Conservation (phyloP, 2,329 filamentous ascomycete genomes). For the Penicillium sp. region DNA sequence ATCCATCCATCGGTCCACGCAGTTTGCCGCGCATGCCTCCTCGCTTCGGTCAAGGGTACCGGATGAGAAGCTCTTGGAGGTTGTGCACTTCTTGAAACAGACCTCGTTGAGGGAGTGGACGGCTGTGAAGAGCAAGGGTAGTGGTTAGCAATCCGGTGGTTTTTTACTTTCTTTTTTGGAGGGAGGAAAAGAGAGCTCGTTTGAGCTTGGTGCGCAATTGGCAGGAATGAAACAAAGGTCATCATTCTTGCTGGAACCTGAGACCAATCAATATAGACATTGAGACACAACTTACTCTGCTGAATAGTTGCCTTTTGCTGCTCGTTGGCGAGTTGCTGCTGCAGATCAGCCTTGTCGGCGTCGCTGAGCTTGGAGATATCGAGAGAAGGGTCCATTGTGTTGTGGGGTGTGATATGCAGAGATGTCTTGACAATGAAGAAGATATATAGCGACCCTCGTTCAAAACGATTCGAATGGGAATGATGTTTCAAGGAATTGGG, state of each 20-base stretch:
- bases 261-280: neutral
- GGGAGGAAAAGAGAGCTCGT: no score
- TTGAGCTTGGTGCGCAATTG: no score
- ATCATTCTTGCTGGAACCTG: no score
- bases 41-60: slow-evolving; percentile 70
- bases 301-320: slow-evolving; percentile 65
- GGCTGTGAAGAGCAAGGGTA: slow-evolving; percentile 36
- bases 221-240: no score
- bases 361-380: slow-evolving; percentile 72
- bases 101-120: slow-evolving; percentile 64
- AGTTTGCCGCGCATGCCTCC: slow-evolving; percentile 81
- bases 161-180: neutral
- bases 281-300: slow-evolving; percentile 33
- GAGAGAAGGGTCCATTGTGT: slow-evolving; percentile 38
- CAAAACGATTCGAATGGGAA: neutral
- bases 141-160: neutral
- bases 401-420: neutral
- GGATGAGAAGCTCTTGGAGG: slow-evolving; percentile 59
- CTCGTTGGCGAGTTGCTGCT: slow-evolving; percentile 78
- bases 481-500: neutral
- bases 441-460: neutral
- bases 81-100: slow-evolving; percentile 94
- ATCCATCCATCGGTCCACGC: slow-evolving; percentile 90
- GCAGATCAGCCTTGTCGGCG: slow-evolving; percentile 79
- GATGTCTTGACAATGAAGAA: neutral